Evolutionary conservation across 352 stramenopile species (phyloP).

Genomic region (Pseudoperonospora humuli): DNA sequence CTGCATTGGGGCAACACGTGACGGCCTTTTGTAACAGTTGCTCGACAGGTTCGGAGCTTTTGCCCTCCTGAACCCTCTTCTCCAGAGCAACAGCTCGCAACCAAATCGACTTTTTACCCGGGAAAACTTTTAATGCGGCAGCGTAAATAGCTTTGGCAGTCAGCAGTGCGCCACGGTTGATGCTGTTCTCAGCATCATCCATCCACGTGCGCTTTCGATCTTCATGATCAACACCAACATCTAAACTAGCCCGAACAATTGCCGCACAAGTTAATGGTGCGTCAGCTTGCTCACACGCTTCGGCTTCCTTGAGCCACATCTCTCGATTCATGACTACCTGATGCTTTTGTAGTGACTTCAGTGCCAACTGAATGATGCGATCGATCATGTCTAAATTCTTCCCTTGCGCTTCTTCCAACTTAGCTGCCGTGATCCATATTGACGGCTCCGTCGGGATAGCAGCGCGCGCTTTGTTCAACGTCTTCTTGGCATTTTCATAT

Average conservation of each 20-base stretch:
- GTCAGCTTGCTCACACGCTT: slow-evolving; percentile 87
- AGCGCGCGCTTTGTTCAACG: slow-evolving; percentile 93
- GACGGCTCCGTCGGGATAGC: slow-evolving; percentile 93
- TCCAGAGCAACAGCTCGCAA: slow-evolving; percentile 94
- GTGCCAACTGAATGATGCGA: slow-evolving; percentile 69
- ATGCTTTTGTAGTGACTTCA: slow-evolving; percentile 86
- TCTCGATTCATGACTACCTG: slow-evolving; percentile 91
- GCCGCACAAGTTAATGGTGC: slow-evolving; percentile 91
- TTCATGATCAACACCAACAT: slow-evolving; percentile 93
- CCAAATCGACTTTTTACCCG: slow-evolving; percentile 93
- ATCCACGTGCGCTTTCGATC: slow-evolving; percentile 96
- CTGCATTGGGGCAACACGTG: slow-evolving; percentile 88
- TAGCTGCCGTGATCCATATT: slow-evolving; percentile 98
- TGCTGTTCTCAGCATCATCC: slow-evolving; percentile 92
- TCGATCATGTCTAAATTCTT: slow-evolving; percentile 83
- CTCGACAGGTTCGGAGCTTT: slow-evolving; percentile 71
- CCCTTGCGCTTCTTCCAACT: slow-evolving; percentile 97
- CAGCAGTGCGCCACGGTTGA: slow-evolving; percentile 74
- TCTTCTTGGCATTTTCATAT: slow-evolving; percentile 97
- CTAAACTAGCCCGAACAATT: slow-evolving; percentile 91
- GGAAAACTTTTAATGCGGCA: slow-evolving; percentile 85
- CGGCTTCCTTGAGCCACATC: slow-evolving; percentile 95
- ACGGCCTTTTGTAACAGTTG: slow-evolving; percentile 90
- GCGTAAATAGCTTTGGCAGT: slow-evolving; percentile 94
- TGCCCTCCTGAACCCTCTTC: slow-evolving; percentile 86